These are phyloP conservation scores for Epichloe baconii DNA, from an alignment of 2,329 filamentous ascomycete genomes.

Conservation along the genomic window DNA sequence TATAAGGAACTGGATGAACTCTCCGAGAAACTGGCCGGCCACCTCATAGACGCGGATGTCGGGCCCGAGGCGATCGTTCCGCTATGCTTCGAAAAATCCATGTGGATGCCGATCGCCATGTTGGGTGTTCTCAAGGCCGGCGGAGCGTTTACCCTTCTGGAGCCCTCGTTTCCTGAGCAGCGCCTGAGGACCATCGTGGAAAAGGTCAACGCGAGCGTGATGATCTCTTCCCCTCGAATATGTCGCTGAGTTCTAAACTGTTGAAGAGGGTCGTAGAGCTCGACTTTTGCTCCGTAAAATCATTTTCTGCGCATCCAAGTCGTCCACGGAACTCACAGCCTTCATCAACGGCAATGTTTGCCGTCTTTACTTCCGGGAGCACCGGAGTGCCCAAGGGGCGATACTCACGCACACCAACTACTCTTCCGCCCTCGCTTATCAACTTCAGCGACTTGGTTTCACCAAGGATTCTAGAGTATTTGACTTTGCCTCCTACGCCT, in stretches of 20 bases:
- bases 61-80: background rate
- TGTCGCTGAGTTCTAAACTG: constrained; percentile 7
- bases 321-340: no score
- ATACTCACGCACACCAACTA: no score
- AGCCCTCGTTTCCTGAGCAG: no score
- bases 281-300: constrained; percentile 8
- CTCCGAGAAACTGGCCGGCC: constrained; percentile 10
- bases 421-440: no score
- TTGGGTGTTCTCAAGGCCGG: constrained; percentile 3
- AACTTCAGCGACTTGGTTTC: no score
- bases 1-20: constrained; percentile 13
- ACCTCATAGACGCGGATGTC: constrained; percentile 1
- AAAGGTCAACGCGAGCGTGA: no score
- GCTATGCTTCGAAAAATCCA: constrained; percentile 6
- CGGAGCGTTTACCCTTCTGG: background rate
- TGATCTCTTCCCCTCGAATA: background rate
- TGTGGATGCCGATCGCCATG: constrained; percentile 4
- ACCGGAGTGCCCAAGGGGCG: no score
- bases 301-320: no score
- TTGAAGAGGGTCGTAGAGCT: constrained; percentile 1
- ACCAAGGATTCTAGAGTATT: constrained; percentile 7
- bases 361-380: no score
- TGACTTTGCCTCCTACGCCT: constrained; percentile 10
- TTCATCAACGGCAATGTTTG: no score
- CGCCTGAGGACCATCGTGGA: no score